A percentile compares a stretch with the other conserved stretches of the same genome.
These are phyloP conservation scores for Lasiosphaeria hispida DNA, from an alignment of 495 filamentous ascomycete genomes.

Conservation along the genomic window DNA sequence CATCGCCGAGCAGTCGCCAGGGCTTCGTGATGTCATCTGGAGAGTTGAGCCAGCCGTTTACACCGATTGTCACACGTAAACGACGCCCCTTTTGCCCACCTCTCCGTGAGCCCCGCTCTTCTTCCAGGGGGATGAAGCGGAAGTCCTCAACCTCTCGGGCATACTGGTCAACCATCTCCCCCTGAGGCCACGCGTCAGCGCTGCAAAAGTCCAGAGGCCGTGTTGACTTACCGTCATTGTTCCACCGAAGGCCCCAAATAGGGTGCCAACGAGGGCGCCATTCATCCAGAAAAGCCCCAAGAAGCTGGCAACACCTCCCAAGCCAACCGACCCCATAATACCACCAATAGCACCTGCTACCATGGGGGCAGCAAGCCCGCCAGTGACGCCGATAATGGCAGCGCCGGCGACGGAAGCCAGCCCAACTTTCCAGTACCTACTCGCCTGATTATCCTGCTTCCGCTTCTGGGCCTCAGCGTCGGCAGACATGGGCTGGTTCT, in stretches of 20 bases:
- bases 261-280: conserved; percentile 73
- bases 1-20: conserved; percentile 68
- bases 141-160: conserved; percentile 86
- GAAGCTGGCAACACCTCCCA: conserved; percentile 81
- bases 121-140: conserved; percentile 71
- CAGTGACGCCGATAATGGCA: conserved; percentile 81
- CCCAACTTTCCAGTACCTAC: conserved; percentile 81
- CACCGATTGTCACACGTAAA: conserved; percentile 75
- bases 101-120: conserved; percentile 37
- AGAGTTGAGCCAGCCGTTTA: conserved; percentile 77
- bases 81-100: conserved; percentile 43
- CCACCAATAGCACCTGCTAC: conserved; percentile 88
- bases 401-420: conserved; percentile 85
- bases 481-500: conserved; percentile 59
- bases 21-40: conserved; percentile 68
- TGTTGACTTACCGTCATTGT: conserved; percentile 64
- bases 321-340: conserved; percentile 77
- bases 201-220: neutral
- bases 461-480: conserved; percentile 66
- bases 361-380: conserved; percentile 80
- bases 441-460: conserved; percentile 57
- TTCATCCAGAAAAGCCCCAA: conserved; percentile 80
- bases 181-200: conserved; percentile 17
- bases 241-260: conserved; percentile 87
- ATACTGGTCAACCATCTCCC: conserved; percentile 79